Evolutionary conservation across 345 rosid species (phyloP), one percentile per base, ranked within the genome.

Genomic region (Brassica nigra): DNA sequence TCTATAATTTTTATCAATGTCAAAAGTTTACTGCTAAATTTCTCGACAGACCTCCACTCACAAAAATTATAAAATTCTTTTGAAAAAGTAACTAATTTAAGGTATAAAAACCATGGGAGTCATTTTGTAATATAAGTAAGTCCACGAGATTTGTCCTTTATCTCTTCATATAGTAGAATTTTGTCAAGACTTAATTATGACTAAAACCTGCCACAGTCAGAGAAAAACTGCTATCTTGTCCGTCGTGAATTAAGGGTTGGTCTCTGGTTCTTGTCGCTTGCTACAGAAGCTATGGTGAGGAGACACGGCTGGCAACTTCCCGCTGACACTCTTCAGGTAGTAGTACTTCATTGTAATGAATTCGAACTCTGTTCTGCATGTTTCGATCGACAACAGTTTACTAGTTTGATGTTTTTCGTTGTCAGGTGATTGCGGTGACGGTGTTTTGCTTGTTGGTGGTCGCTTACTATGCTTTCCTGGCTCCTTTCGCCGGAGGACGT

Each of bases 251-350:
- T 66, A 58, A 18, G 80, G 47, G 62, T 70, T 66, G 7, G 66
- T 27, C n/a, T 11, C 8, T 27, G 14, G n/a, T 5, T 59, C 33
- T 27, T 59, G 16, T 28, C 31, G 8, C 15, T 59, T 59, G 31
- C 7, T 27, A 59, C n/a, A 59, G 75, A 47, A 89, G 90, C 18
- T 75, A 92, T 95, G 99, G 93, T 82, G 91, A 91, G 99, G 79
- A 90, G 88, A 81, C 97, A 95, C 81, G 99, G 99, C 54, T 95
- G 99, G 99, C 95, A 95, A 78, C 88, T 95, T 8, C 99, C 99
- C 23, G 99, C 99, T 9, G 97, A 95, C 85, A 90, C 93, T 30
- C 86, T 87, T 66, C 97, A 95, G 94, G 99, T 90, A 81, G 94
- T 23, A 23, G 98, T 90, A 81, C n/a, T 6, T 4, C 0, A 16